Evolutionary conservation across 2,329 filamentous ascomycete genomes (phyloP), one percentile per base, ranked within the genome.

Genomic region (Hyphodiscus sp.): DNA sequence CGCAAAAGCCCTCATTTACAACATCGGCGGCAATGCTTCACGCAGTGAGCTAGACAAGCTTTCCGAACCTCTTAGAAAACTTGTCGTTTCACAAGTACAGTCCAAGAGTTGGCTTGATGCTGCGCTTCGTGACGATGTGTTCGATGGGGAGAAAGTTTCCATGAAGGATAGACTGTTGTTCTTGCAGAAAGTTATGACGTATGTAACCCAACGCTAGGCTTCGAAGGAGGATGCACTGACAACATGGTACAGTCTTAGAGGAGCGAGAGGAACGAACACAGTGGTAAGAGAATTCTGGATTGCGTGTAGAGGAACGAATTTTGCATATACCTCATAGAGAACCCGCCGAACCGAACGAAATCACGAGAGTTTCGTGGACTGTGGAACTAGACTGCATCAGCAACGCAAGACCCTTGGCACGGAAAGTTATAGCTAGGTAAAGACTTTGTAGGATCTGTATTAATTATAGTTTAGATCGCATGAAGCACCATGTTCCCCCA

Each of bases 231-330:
- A 19, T 49, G 33, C 41, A 50, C 30, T 52, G 50, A 58, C 33
- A 20, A 20, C 42, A 13, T 26, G 19, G 18, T 44, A 1, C 53
- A 85, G 82, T 64, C 71, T 89, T 33, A 75, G 87, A 41, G 86
- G 87, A 8, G 74, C 79, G 1, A 76, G 79, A 58, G 72, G 76
- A 48, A 89, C 86, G 2, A 87, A 85, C 58, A 77, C 83, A 51
- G 75, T 87, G 1, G 80, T 89, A 2, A 78, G 81, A 54, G 84
- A 88, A 29, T 90, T 90, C 65, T 91, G 85, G 83, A 70, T 88
- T n/a, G 75, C 77, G 1, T 85, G 83, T 57, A 75, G 86, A 46
- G 76, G 76, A 4, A 76, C 77, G 0, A 81, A 73, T 61, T 85
- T 83, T 68, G 73, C 80, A 9, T 85, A 85, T 68, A 77, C 73